Conservation (phyloP, 2,329 filamentous ascomycete species). For the Ascochyta lentis region DNA sequence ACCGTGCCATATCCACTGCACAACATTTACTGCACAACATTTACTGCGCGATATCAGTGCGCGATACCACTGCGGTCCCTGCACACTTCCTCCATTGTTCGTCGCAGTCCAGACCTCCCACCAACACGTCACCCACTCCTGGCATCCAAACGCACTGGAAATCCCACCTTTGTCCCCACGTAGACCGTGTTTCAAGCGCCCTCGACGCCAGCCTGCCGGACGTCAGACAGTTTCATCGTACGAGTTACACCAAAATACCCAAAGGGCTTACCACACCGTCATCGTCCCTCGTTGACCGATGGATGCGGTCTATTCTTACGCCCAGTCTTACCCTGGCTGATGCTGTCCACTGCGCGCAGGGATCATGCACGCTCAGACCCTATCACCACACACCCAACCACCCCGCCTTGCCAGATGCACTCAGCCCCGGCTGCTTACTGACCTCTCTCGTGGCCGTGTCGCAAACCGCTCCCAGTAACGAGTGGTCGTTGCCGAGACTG, state of each 20-base stretch:
- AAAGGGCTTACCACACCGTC: constrained; percentile 23
- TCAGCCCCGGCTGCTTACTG: constrained; percentile 37
- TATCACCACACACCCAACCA: constrained; percentile 21
- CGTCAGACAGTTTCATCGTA: constrained; percentile 11
- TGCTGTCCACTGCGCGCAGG: constrained; percentile 16
- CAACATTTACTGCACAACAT: too few species aligned
- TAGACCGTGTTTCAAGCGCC: constrained; percentile 21
- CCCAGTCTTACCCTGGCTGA: constrained; percentile 11
- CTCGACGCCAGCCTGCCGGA: constrained; percentile 19
- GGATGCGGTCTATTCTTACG: constrained; percentile 26
- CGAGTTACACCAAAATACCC: constrained; percentile 12
- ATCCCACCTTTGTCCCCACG: constrained; percentile 15
- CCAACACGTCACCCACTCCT: neutral
- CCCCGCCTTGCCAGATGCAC: constrained; percentile 25
- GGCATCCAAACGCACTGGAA: neutral
- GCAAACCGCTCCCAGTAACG: constrained; percentile 9
- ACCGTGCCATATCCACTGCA: too few species aligned
- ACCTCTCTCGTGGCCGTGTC: constrained; percentile 5
- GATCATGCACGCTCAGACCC: constrained; percentile 24
- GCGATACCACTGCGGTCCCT: too few species aligned
- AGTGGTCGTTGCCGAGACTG: constrained; percentile 12
- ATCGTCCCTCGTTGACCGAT: constrained; percentile 23
- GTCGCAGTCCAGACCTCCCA: neutral
- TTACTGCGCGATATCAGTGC: too few species aligned
- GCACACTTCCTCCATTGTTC: too few species aligned